phyloP scores from a whole-genome alignment of 805 yeast species.

The Sugiyamaella qingdaonensis region DNA sequence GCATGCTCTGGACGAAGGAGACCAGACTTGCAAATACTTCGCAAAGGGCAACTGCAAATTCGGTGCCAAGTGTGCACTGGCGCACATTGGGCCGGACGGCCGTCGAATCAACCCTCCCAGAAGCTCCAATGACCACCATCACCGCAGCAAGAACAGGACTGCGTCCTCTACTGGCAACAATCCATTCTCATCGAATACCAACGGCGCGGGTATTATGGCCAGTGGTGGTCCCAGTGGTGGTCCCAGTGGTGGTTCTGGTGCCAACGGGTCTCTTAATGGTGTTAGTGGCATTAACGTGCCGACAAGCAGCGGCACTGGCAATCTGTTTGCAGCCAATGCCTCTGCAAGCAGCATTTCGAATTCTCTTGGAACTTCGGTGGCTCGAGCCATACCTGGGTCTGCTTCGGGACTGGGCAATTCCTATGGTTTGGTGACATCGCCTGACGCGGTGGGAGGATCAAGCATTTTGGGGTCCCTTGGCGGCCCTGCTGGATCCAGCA shows the following conservation, averaged over 20 bases:
- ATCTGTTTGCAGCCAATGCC: neutral
- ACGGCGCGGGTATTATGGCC: too few species aligned
- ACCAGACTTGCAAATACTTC: conserved; percentile 75
- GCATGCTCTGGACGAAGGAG: conserved; percentile 59
- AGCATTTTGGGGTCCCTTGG: neutral
- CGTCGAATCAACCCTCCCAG: conserved; percentile 54
- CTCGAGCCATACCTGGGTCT: neutral
- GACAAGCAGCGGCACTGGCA: too few species aligned
- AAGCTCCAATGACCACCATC: conserved; percentile 5
- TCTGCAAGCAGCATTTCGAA: neutral
- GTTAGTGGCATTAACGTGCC: too few species aligned
- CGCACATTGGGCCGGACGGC: conserved; percentile 87
- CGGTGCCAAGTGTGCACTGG: conserved; percentile 90
- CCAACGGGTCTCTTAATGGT: neutral
- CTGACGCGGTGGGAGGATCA: neutral
- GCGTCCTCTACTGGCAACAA: neutral
- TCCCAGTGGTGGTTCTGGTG: neutral
- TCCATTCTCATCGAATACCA: neutral
- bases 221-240: neutral
- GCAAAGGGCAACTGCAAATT: conserved; percentile 96
- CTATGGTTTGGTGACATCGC: neutral
- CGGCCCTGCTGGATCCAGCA: neutral
- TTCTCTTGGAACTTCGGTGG: neutral
- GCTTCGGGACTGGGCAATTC: neutral
- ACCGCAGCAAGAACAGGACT: conserved; percentile 2